Evolutionary conservation across 441 rosid species (phyloP), one percentile per base, ranked within the genome.

Genomic region (Populus hybrid): DNA sequence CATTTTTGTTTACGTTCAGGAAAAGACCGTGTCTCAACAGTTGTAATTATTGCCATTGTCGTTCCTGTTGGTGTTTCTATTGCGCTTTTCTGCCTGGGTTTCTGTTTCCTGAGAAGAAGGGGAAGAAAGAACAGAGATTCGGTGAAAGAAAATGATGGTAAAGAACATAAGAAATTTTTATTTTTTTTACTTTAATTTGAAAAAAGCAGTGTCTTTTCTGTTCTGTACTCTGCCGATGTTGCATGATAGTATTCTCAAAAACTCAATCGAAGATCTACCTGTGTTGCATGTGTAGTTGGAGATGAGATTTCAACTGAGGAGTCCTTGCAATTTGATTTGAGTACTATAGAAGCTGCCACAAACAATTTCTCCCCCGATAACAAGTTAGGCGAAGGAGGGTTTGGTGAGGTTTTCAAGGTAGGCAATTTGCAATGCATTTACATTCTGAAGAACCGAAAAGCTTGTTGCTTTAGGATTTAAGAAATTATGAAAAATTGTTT

Each of bases 371-470:
- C 92, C 3, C 75, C 72, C 2, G 70, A 83, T 18, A 87, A 88
- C 64, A 88, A 87, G 79, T 82, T 92, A 10, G 97, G 97, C 20
- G 87, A 85, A 82, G 97, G 97, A n/a, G 98, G 94, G 59, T 94
- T 91, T 66, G 98, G 98, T 24, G 59, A 75, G 23, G 99, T 94
- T 67, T 93, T 88, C 81, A 87, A 88, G 98, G 97, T 94, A 84
- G 79, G 38, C 20, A 38, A 69, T 35, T 66, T 50, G 8, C 8
- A 8, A 21, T 7, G 6, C 20, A 8, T 10, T 38, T 66, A 10
- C 2, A 26, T 9, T 36, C 16, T 21, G 26, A 38, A 38, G 42
- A 70, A 0, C 28, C 12, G 24, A 24, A 14, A 21, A 9, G 35
- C 18, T 9, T 38, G 42, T 21, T 59, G 35, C 10, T 5, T 9